Evolutionary conservation across 495 filamentous ascomycete genomes (phyloP), one percentile per base, ranked within the genome.

Genomic region (Talaromyces thailandensis): DNA sequence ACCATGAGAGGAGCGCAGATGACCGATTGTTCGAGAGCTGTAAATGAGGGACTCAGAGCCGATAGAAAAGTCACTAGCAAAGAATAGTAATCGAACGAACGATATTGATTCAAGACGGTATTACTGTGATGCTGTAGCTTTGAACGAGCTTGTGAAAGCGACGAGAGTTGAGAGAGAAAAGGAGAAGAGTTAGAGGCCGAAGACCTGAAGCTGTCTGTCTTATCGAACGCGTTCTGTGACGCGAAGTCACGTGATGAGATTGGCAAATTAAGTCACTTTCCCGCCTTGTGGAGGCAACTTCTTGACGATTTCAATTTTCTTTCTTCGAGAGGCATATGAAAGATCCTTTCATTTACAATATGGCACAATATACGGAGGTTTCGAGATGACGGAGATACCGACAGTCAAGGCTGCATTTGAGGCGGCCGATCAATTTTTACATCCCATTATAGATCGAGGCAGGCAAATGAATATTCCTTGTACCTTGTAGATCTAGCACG

Each of bases 371-470:
- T 59, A 40, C 62, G 24, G 23, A 52, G 1, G 6, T n/a, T 32
- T 45, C 56, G 62, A 73, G n/a, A 80, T 79, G 77, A 66, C 65
- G 26, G 68, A 73, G 21, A 35, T 61, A 1, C 58, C 48, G 53
- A 48, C 53, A 28, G 52, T 71, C 11, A 66, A 52, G 51, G 66
- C 67, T 57, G 74, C 73, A n/a, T 79, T 81, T 55, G 64, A 66
- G 24, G 67, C 69, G 7, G 78, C 78, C 45, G 69, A 62, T 43
- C 66, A 69, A 26, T 81, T 79, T 62, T 65, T 81, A 40, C 69
- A 64, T 62, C 78, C 79, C 4, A 72, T 80, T 43, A 68, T 81
- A 56, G 62, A 73, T 62, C 66, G 73, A 79, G 78, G 79, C 71
- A 76, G 64, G 76, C 63, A 63, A 62, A 61, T 65, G 61, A 64